phyloP scores from a whole-genome alignment of 2,329 filamentous ascomycete genomes.

The Xylariaceae sp. region DNA sequence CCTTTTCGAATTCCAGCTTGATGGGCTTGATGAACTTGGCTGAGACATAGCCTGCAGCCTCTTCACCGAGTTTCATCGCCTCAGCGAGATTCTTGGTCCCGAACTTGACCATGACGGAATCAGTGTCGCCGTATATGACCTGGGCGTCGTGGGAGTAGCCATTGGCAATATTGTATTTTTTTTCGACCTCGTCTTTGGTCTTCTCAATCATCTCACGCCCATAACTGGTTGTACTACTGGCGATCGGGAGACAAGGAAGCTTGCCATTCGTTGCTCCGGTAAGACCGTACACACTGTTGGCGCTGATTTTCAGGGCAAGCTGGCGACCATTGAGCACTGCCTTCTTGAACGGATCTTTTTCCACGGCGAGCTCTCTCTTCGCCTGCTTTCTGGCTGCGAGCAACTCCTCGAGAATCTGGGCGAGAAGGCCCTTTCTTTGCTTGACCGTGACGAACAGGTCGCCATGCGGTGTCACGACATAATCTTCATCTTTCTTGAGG shows the following conservation, averaged over 20 bases:
- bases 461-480: slow-evolving; percentile 90
- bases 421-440: slow-evolving; percentile 81
- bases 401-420: slow-evolving; percentile 93
- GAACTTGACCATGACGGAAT: slow-evolving; percentile 99
- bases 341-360: slow-evolving; percentile 95
- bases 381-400: slow-evolving; percentile 88
- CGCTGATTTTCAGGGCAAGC: slow-evolving; percentile 89
- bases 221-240: slow-evolving; percentile 93
- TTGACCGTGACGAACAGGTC: slow-evolving; percentile 88
- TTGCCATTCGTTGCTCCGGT: slow-evolving; percentile 96
- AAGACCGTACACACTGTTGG: slow-evolving; percentile 95
- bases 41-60: slow-evolving; percentile 83
- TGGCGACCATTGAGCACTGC: slow-evolving; percentile 96
- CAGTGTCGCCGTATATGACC: slow-evolving; percentile 97
- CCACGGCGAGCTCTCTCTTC: slow-evolving; percentile 78
- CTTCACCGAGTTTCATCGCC: slow-evolving; percentile 91
- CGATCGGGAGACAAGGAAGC: slow-evolving; percentile 87
- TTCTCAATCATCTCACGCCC: slow-evolving; percentile 98
- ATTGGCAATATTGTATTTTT: slow-evolving; percentile 82
- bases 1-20: slow-evolving; percentile 98
- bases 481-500: slow-evolving; percentile 84
- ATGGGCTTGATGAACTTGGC: slow-evolving; percentile 92
- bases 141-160: slow-evolving; percentile 91
- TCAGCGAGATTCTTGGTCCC: slow-evolving; percentile 79
- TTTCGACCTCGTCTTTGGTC: slow-evolving; percentile 93